Evolutionary conservation across 768 basidiomycete genomes (phyloP).

Genomic region (Agaricus blazei): DNA sequence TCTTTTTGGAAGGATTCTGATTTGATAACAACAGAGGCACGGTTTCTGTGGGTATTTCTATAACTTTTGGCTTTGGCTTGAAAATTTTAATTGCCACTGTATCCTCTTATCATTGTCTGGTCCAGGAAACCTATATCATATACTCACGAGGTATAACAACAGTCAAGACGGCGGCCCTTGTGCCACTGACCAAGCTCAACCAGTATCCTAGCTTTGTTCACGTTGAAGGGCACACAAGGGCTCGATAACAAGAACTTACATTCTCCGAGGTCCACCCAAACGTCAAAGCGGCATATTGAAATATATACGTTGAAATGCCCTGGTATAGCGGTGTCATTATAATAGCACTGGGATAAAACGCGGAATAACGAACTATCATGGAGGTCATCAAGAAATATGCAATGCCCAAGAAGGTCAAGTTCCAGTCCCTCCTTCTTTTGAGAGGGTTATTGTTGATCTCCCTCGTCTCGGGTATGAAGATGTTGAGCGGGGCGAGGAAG

Average conservation of each 20-base stretch:
- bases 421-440: conserved; percentile 57
- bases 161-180: conserved; percentile 51
- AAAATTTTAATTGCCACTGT: conserved; percentile 51
- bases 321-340: conserved; percentile 17
- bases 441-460: conserved; percentile 27
- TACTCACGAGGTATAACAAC: conserved; percentile 56
- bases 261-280: conserved; percentile 68
- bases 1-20: conserved; percentile 13
- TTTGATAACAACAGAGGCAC: conserved; percentile 25
- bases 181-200: conserved; percentile 47
- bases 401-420: conserved; percentile 48
- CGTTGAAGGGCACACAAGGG: background rate
- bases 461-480: conserved; percentile 47
- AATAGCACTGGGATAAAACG: background rate
- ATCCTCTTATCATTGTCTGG: background rate
- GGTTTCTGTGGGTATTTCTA: conserved; percentile 21
- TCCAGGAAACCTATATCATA: background rate
- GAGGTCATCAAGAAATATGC: conserved; percentile 46
- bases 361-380: conserved; percentile 34
- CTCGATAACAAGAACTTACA: conserved; percentile 29
- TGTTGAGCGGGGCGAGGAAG: conserved; percentile 68
- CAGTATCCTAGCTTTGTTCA: conserved; percentile 66
- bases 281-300: conserved; percentile 57
- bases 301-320: conserved; percentile 53
- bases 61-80: conserved; percentile 35